Evolutionary conservation across 148 eudicot genomes (phyloP).

Genomic region (Bassia scoparia): DNA sequence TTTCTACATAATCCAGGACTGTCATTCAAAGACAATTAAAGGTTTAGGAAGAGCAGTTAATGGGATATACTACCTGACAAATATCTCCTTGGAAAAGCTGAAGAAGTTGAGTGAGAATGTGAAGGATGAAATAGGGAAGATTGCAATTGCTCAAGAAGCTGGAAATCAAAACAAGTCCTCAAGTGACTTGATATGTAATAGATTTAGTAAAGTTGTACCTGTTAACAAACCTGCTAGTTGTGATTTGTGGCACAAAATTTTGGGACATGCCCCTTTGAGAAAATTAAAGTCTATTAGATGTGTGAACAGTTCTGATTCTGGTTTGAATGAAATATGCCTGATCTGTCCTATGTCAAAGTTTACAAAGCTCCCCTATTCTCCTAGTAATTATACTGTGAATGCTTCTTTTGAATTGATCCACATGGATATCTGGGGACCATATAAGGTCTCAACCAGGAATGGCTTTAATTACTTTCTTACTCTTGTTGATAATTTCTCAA

Average conservation of each 20-base stretch:
- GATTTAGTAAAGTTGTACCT: too few relatives aligned
- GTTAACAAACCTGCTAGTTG: not conserved
- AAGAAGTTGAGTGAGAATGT: too few relatives aligned
- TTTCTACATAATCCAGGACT: not conserved
- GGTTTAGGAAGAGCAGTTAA: not conserved
- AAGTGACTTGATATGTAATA: not conserved
- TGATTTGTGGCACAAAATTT: not conserved
- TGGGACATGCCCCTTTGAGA: not conserved
- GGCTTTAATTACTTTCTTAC: not conserved
- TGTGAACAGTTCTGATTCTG: not conserved
- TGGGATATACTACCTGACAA: not conserved
- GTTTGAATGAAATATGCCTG: not conserved
- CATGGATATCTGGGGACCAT: slow-evolving; percentile 1
- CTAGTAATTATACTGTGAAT: not conserved
- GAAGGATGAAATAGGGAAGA: not conserved
- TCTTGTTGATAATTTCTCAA: not conserved
- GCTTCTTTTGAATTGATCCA: not conserved
- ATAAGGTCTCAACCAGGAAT: not conserved
- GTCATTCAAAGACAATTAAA: not conserved
- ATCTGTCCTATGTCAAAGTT: not conserved
- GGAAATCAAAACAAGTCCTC: too few relatives aligned
- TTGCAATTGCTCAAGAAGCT: not conserved
- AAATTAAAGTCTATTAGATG: not conserved
- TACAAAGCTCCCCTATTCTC: not conserved
- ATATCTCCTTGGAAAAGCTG: too few relatives aligned